Evolutionary conservation across 345 rosid genomes (phyloP).

Genomic region (Raphanus sativus): DNA sequence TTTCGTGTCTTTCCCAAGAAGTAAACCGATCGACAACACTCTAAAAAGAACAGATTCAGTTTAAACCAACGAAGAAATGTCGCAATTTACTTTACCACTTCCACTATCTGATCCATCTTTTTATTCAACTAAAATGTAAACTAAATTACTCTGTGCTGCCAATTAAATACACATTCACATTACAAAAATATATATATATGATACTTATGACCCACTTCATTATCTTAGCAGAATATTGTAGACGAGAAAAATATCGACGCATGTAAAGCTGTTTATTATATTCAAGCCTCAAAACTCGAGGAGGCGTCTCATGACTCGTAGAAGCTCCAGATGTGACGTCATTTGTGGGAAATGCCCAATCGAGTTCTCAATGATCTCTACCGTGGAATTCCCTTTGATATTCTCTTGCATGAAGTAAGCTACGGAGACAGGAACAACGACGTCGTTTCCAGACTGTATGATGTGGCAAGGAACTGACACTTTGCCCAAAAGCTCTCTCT

Average conservation of each 20-base stretch:
- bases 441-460: slow-evolving; percentile 50
- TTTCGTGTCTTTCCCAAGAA: background rate
- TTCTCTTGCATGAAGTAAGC: slow-evolving; percentile 64
- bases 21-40: background rate
- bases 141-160: background rate
- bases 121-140: background rate
- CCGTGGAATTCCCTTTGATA: slow-evolving; percentile 52
- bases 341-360: slow-evolving; percentile 71
- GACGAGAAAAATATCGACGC: background rate
- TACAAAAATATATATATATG: background rate
- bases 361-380: slow-evolving; percentile 48
- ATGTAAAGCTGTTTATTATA: background rate
- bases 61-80: too few relatives aligned
- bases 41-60: too few relatives aligned
- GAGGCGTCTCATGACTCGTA: slow-evolving; percentile 45
- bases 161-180: slow-evolving; percentile 15
- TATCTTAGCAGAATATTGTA: background rate
- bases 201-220: background rate
- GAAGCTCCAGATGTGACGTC: slow-evolving; percentile 54
- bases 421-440: slow-evolving; percentile 50
- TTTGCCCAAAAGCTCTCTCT: slow-evolving; percentile 50
- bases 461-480: slow-evolving; percentile 59
- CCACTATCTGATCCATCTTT: background rate
- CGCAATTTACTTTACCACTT: too few relatives aligned
- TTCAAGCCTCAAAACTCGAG: slow-evolving; percentile 41